Evolutionary conservation across 345 rosid species (phyloP).

Genomic region (Salix dunnii): DNA sequence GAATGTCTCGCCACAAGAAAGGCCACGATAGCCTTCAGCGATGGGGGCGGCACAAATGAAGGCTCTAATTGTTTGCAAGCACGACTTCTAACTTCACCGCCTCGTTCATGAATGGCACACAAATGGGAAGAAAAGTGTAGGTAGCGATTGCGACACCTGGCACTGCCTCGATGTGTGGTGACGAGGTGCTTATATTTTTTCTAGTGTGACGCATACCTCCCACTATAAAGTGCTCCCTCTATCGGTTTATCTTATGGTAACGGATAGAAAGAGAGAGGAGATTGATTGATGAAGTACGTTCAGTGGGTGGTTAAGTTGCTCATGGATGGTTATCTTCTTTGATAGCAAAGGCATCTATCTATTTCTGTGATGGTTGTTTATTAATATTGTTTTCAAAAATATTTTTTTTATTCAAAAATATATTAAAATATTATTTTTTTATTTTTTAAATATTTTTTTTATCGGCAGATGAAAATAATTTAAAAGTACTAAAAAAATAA

Average conservation of each 20-base stretch:
- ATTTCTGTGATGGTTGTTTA: too few relatives aligned
- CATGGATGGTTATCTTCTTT: conserved; percentile 19
- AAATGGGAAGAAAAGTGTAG: not conserved
- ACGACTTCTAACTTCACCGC: not conserved
- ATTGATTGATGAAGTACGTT: conserved; percentile 1
- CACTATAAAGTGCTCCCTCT: conserved; percentile 19
- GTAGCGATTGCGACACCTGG: conserved; percentile 21
- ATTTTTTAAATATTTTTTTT: too few relatives aligned
- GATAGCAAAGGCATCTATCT: conserved; percentile 11
- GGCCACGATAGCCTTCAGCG: conserved; percentile 2
- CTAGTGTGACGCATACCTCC: conserved; percentile 18
- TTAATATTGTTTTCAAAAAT: too few relatives aligned
- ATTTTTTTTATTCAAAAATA: too few relatives aligned
- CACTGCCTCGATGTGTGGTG: conserved; percentile 10
- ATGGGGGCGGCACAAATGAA: conserved; percentile 22
- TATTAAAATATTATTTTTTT: too few relatives aligned
- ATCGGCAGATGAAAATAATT: too few relatives aligned
- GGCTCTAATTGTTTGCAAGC: conserved; percentile 16
- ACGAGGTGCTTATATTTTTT: conserved; percentile 11
- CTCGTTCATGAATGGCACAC: conserved; percentile 6
- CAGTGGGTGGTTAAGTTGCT: conserved; percentile 7
- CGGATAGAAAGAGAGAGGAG: not conserved
- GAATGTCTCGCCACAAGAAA: not conserved
- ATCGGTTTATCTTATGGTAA: not conserved
- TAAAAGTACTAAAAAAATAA: too few relatives aligned